Conservation (phyloP, 306 rosid genomes). For the Ormosia emarginata region DNA sequence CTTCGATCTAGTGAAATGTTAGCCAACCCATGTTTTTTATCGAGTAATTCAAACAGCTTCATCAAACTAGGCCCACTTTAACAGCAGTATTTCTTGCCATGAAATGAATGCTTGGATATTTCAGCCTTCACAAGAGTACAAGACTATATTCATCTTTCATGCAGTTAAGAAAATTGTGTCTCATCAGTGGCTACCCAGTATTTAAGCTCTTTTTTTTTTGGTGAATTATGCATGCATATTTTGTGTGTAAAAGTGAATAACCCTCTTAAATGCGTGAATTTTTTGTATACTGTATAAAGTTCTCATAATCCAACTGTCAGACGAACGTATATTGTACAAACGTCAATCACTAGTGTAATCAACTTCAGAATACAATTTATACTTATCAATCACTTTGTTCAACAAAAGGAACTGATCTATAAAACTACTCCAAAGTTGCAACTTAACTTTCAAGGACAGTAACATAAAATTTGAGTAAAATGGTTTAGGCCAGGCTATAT, state of each 20-base stretch:
- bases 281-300: background rate
- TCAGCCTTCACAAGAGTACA: background rate
- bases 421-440: background rate
- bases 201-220: background rate
- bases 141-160: background rate
- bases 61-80: too few species aligned
- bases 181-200: background rate
- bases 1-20: too few species aligned
- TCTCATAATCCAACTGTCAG: background rate
- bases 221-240: background rate
- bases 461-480: constrained; percentile 26
- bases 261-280: background rate
- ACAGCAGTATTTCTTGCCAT: background rate
- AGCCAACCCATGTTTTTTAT: too few species aligned
- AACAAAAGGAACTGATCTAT: background rate
- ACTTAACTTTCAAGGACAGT: background rate
- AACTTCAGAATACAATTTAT: background rate
- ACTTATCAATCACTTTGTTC: background rate
- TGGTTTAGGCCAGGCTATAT: constrained; percentile 29
- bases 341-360: background rate
- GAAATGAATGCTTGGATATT: background rate
- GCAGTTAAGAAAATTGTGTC: background rate
- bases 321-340: background rate
- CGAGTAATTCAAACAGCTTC: too few species aligned
- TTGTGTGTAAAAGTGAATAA: background rate